A percentile compares a stretch with the other conserved stretches of the same genome.
Conservation (phyloP, 2,329 filamentous ascomycete species). For the Cordyceps fumosorosea region DNA sequence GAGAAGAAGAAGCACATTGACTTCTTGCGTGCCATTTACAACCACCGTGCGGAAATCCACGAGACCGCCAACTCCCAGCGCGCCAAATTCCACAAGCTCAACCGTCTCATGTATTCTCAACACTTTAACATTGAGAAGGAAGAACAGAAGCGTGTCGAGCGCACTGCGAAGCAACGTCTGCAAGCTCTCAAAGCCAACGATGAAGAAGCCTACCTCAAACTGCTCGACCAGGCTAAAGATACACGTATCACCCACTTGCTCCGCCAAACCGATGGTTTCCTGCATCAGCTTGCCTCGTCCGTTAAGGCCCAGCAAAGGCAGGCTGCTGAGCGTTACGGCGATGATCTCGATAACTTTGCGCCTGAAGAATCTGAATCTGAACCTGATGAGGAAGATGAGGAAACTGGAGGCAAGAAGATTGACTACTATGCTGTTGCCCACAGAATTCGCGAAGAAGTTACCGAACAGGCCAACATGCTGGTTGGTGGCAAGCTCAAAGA, state of each 20-base stretch:
- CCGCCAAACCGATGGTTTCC: conserved; percentile 94
- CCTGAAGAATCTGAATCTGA: conserved; percentile 59
- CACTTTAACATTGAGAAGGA: conserved; percentile 98
- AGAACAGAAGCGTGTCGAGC: conserved; percentile 96
- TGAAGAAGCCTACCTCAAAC: conserved; percentile 95
- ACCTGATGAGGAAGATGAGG: conserved; percentile 61
- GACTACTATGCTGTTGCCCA: conserved; percentile 99
- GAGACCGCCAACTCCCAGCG: conserved; percentile 61
- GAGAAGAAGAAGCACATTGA: conserved; percentile 97
- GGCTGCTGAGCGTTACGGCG: conserved; percentile 71
- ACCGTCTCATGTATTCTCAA: conserved; percentile 79
- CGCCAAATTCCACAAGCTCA: conserved; percentile 75
- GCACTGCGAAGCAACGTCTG: conserved; percentile 98
- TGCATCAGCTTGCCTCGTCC: conserved; percentile 89
- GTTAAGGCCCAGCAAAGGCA: conserved; percentile 91
- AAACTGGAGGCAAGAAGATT: conserved; percentile 68
- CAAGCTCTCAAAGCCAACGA: conserved; percentile 98
- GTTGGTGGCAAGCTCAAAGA: conserved; percentile 93
- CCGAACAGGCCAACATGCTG: conserved; percentile 72
- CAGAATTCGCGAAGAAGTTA: conserved; percentile 88
- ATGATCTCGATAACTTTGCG: conserved; percentile 44
- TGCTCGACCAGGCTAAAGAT: conserved; percentile 97
- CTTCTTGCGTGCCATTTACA: conserved; percentile 80
- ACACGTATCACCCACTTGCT: conserved; percentile 97
- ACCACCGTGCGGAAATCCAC: conserved; percentile 72